These are phyloP conservation scores for Coniochaeta prunicola DNA, from an alignment of 2,329 filamentous ascomycete genomes.

Conservation along the genomic window DNA sequence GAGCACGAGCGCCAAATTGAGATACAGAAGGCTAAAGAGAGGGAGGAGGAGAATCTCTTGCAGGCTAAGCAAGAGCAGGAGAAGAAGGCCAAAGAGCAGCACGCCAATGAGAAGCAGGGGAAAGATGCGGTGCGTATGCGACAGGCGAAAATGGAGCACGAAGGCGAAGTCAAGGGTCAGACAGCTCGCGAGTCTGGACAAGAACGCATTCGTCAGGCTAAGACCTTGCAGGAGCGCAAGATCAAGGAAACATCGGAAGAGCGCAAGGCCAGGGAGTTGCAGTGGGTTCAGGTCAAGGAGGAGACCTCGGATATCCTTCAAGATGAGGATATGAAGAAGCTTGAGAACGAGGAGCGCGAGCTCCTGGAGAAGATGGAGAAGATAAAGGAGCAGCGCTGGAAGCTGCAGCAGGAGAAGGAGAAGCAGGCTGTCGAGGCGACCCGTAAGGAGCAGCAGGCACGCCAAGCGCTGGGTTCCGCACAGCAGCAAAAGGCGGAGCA, in stretches of 20 bases:
- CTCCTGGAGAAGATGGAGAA: not conserved
- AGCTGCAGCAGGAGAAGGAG: constrained; percentile 4
- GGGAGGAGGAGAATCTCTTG: not conserved
- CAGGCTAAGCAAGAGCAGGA: not conserved
- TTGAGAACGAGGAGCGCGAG: not conserved
- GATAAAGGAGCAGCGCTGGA: constrained; percentile 5
- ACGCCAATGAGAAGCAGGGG: not conserved
- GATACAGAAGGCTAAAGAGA: not conserved
- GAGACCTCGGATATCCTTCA: not conserved
- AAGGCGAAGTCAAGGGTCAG: not conserved
- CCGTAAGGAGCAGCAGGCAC: not conserved
- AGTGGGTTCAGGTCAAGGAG: not conserved
- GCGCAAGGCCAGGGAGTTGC: not conserved
- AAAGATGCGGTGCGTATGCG: no score
- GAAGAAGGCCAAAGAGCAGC: not conserved
- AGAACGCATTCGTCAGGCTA: not conserved
- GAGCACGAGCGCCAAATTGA: not conserved
- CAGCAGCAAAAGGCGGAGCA: not conserved
- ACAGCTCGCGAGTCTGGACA: not conserved
- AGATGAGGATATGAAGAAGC: not conserved
- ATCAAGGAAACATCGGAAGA: not conserved
- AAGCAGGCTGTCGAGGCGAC: not conserved
- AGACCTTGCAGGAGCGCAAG: not conserved
- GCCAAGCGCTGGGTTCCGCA: not conserved
- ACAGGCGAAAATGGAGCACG: not conserved